These are phyloP conservation scores for Amanita jacksonii DNA, from an alignment of 768 basidiomycete genomes.

Conservation along the genomic window DNA sequence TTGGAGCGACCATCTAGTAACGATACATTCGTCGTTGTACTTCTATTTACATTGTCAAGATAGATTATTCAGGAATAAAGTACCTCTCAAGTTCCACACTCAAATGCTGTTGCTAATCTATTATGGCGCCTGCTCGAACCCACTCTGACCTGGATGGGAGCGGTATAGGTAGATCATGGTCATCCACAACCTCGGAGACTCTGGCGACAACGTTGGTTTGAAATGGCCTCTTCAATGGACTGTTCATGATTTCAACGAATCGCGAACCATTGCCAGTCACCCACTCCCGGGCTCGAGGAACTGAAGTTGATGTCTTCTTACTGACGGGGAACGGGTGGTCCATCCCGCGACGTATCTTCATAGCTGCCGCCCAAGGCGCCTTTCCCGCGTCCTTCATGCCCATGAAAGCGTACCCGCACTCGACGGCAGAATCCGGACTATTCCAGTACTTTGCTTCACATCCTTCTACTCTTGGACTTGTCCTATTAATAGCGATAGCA, in stretches of 20 bases:
- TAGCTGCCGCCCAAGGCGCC: conserved; percentile 42
- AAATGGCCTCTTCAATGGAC: conserved; percentile 24
- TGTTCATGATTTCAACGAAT: conserved; percentile 32
- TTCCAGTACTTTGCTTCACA: conserved; percentile 15
- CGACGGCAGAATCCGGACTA: conserved; percentile 17
- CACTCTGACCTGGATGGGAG: conserved; percentile 41
- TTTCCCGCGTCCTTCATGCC: conserved; percentile 17
- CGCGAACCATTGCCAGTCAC: conserved; percentile 21
- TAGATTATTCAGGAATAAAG: not conserved
- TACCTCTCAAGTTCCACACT: no score
- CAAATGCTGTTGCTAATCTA: not conserved
- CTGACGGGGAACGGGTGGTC: conserved; percentile 40
- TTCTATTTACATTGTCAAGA: no score
- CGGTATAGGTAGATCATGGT: conserved; percentile 50
- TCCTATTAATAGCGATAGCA: conserved; percentile 34
- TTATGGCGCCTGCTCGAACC: conserved; percentile 34
- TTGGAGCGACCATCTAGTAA: no score
- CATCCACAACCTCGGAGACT: conserved; percentile 31
- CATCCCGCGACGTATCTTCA: conserved; percentile 40
- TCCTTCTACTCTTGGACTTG: no score
- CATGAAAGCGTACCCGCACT: conserved; percentile 8
- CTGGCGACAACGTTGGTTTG: conserved; percentile 7
- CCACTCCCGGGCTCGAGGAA: conserved; percentile 5
- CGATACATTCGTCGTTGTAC: no score
- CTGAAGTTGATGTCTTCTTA: conserved; percentile 17